Conservation (phyloP, 148 eudicot species). For the Amaranthus cruentus region DNA sequence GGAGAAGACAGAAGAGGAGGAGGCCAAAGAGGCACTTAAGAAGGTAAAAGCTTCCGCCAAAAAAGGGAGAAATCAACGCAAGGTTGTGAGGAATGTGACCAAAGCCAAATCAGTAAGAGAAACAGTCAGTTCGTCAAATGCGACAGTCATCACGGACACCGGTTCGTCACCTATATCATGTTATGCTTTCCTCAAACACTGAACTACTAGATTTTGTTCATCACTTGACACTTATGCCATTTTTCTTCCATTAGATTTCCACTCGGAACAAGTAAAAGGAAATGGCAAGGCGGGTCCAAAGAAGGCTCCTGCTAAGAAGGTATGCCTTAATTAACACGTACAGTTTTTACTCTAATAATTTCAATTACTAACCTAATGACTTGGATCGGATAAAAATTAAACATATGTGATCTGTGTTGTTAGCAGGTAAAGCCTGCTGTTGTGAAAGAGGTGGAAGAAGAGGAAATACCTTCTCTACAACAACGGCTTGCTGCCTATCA, state of each 20-base stretch:
- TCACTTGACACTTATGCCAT: background rate
- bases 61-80: conserved; percentile 39
- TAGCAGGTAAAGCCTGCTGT: conserved; percentile 36
- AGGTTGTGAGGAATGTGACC: conserved; percentile 40
- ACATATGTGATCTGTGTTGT: background rate
- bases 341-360: background rate
- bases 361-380: background rate
- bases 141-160: conserved; percentile 42
- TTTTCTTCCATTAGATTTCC: conserved; percentile 29
- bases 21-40: conserved; percentile 17
- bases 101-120: conserved; percentile 38
- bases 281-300: conserved; percentile 54
- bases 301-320: conserved; percentile 74
- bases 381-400: background rate
- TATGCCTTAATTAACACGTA: conserved; percentile 6
- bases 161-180: conserved; percentile 32
- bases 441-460: conserved; percentile 48
- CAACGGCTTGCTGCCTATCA: conserved; percentile 71
- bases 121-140: conserved; percentile 23
- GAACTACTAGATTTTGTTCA: background rate
- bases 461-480: conserved; percentile 43
- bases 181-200: background rate
- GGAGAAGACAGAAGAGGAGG: conserved; percentile 49
- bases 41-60: conserved; percentile 28
- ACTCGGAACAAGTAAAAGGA: conserved; percentile 40